These are phyloP conservation scores for Diplodia seriata DNA, from an alignment of 2,329 filamentous ascomycete species.

Conservation along the genomic window DNA sequence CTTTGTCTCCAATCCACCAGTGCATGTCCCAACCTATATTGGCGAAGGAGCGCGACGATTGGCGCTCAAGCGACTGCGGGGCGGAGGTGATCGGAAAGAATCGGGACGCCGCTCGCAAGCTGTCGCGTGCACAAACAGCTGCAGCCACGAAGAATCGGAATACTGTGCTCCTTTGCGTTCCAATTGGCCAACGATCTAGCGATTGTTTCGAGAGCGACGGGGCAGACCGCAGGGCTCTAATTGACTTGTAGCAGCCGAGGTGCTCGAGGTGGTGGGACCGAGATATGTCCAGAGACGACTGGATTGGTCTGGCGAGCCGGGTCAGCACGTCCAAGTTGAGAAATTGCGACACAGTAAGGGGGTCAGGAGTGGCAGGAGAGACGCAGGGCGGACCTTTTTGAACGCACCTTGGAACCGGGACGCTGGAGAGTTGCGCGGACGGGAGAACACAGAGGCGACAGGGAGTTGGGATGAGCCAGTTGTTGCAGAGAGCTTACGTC, in stretches of 20 bases:
- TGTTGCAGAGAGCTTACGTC: conserved; percentile 6
- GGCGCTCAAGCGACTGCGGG: conserved; percentile 23
- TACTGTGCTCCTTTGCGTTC: background rate
- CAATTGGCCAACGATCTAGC: conserved; percentile 9
- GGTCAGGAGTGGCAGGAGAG: conserved; percentile 25
- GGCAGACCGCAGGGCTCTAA: background rate
- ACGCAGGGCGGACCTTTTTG: conserved; percentile 13
- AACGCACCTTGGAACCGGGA: background rate
- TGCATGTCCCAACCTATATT: conserved; percentile 32
- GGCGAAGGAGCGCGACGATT: conserved; percentile 24
- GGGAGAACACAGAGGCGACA: background rate
- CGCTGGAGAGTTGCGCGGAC: background rate
- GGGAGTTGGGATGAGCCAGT: conserved; percentile 7
- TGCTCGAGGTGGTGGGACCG: conserved; percentile 7
- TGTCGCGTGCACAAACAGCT: conserved; percentile 24
- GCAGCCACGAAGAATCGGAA: conserved; percentile 16
- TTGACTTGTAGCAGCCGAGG: conserved; percentile 4
- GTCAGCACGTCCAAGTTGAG: conserved; percentile 19
- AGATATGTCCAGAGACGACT: conserved; percentile 22
- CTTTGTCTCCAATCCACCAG: conserved; percentile 31
- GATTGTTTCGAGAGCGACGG: conserved; percentile 3
- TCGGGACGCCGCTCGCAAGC: conserved; percentile 20
- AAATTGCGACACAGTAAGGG: conserved; percentile 4
- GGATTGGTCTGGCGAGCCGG: conserved; percentile 7
- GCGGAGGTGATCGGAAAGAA: conserved; percentile 24